Conservation (phyloP, 2,329 filamentous ascomycete species). For the Microsporum canis region DNA sequence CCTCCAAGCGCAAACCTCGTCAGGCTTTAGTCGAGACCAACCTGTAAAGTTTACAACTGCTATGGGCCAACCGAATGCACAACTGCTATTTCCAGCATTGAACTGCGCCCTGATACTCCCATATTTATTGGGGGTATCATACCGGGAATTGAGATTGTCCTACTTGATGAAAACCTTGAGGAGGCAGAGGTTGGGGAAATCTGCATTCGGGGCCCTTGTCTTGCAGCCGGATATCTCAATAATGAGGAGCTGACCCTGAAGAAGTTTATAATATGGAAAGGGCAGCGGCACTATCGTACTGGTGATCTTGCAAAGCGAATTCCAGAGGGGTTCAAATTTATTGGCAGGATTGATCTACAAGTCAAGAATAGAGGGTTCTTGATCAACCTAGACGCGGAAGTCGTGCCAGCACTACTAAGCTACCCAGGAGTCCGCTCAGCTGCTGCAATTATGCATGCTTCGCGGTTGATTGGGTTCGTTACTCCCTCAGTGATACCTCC, state of each 20-base stretch:
- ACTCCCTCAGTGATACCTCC: constrained; percentile 58
- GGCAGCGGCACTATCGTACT: constrained; percentile 15
- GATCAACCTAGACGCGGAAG: constrained; percentile 26
- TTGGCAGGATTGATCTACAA: constrained; percentile 20
- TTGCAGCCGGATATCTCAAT: constrained; percentile 18
- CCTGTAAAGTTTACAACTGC: neutral
- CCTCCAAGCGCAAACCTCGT: neutral
- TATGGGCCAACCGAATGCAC: neutral
- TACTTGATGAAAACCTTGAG: constrained; percentile 12
- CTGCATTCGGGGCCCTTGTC: constrained; percentile 15
- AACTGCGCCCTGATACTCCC: neutral
- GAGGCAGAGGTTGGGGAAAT: constrained; percentile 17
- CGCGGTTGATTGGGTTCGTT: constrained; percentile 7
- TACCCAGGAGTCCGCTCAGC: constrained; percentile 14
- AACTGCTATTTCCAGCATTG: neutral
- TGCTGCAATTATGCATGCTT: constrained; percentile 8
- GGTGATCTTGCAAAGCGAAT: constrained; percentile 11
- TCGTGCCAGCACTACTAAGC: constrained; percentile 19
- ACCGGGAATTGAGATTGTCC: neutral
- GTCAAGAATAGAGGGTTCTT: constrained; percentile 28
- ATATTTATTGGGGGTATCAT: neutral
- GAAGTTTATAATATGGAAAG: constrained; percentile 15
- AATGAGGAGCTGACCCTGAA: constrained; percentile 13
- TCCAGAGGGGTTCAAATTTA: constrained; percentile 16
- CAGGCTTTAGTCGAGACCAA: neutral